phyloP scores from a whole-genome alignment of 768 basidiomycete species.

The Amanita muscaria region DNA sequence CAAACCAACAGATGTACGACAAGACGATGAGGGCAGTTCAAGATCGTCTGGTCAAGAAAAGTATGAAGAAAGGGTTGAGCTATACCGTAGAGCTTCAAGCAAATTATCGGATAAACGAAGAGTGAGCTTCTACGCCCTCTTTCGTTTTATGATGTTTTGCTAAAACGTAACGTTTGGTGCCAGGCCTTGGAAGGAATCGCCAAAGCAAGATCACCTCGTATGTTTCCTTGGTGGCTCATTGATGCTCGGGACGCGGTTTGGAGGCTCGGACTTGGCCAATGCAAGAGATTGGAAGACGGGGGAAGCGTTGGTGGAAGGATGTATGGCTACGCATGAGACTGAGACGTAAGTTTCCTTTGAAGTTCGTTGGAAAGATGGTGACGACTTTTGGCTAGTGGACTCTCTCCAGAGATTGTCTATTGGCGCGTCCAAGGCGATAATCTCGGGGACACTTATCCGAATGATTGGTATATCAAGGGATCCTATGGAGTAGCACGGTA shows the following conservation, averaged over 20 bases:
- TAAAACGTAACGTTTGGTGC: neutral
- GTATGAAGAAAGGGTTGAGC: slow-evolving; percentile 44
- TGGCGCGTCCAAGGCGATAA: slow-evolving; percentile 57
- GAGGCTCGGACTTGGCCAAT: slow-evolving; percentile 32
- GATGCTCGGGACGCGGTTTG: slow-evolving; percentile 74
- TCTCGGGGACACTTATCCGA: slow-evolving; percentile 25
- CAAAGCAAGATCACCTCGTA: slow-evolving; percentile 93
- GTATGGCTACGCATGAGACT: slow-evolving; percentile 77
- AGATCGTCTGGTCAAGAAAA: slow-evolving; percentile 58
- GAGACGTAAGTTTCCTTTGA: slow-evolving; percentile 50
- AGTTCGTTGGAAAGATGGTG: neutral
- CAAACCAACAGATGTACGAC: slow-evolving; percentile 67
- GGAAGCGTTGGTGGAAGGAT: slow-evolving; percentile 76
- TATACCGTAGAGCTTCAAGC: slow-evolving; percentile 84
- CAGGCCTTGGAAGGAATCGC: slow-evolving; percentile 19
- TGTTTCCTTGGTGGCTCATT: slow-evolving; percentile 93
- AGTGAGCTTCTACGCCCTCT: too few relatives aligned
- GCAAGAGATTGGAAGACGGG: slow-evolving; percentile 84
- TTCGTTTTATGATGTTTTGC: too few relatives aligned
- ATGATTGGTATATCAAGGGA: slow-evolving; percentile 91
- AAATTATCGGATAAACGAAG: slow-evolving; percentile 21
- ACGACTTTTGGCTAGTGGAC: slow-evolving; percentile 66
- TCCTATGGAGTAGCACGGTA: slow-evolving; percentile 18
- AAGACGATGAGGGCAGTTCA: slow-evolving; percentile 78
- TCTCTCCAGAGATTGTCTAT: slow-evolving; percentile 84